Evolutionary conservation across 1,284 basidiomycete genomes (phyloP), one percentile per base, ranked within the genome.

Genomic region (Trichosporon inkin): DNA sequence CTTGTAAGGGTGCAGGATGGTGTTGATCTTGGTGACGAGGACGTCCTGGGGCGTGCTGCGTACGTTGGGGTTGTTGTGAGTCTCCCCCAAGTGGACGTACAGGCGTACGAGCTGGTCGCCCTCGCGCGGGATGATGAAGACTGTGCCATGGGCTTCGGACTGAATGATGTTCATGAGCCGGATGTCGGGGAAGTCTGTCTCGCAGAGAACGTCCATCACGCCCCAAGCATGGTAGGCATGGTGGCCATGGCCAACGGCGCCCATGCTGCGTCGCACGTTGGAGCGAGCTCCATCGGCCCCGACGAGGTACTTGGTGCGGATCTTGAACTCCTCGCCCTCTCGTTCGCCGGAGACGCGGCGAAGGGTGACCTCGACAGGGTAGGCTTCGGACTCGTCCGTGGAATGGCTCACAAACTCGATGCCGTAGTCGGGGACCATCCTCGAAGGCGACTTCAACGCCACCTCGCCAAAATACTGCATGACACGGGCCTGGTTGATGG

Each of bases 1-100:
- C 11, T 74, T 81, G 73, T 85, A 92, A 1, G 90, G 90, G 44
- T 82, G 68, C 37, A 92, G 79, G 4, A 86, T 84, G 69, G 82
- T 84, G 67, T 83, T 81, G 10, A 86, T 88, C 65, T 83, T 79
- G 61, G 85, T 79, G 0, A 87, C 84, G 3, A 81, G 84, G 64
- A 86, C 80, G 61, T 80, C 82, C 36, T 73, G 78, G 72, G 85
- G 16, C 13, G 58, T 59, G 34, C 24, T 86, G 70, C 62, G 61
- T 17, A 63, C 60, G 14, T 36, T 49, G 54, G 58, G 56, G 47
- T 58, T 61, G n/a, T 63, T 60, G 40, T 56, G 38, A 11, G 57
- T 37, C 13, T 51, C 53, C 14, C 64, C 64, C 19, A 66, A 41
- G 52, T 66, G 59, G 39, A 63, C 62, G 44, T 66, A 66, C 22